A percentile compares a stretch with the other conserved stretches of the same genome.
These are phyloP conservation scores for Proliferodiscus dingleyae DNA, from an alignment of 2,329 filamentous ascomycete genomes.

Conservation along the genomic window DNA sequence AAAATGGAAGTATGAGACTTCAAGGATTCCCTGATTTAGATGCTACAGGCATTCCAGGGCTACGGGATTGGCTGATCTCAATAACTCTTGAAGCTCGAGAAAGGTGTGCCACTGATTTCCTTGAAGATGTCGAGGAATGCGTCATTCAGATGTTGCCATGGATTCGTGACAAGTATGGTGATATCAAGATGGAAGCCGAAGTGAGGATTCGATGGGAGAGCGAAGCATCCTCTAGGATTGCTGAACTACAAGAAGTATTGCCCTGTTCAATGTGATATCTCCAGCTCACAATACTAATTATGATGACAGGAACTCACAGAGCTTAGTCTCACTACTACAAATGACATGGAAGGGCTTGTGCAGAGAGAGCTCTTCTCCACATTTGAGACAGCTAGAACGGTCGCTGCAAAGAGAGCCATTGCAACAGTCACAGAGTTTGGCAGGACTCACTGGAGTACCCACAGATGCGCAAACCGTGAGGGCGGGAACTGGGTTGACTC, in stretches of 20 bases:
- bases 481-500: background rate
- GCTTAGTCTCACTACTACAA: background rate
- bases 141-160: conserved; percentile 1
- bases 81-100: conserved; percentile 1
- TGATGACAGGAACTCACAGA: background rate
- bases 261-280: background rate
- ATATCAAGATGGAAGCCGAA: background rate
- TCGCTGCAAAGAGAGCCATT: background rate
- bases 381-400: background rate
- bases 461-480: background rate
- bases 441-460: background rate
- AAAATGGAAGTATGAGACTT: background rate
- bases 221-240: background rate
- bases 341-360: background rate
- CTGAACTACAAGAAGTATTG: background rate
- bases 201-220: background rate
- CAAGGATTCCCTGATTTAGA: background rate
- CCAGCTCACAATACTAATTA: background rate
- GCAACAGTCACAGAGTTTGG: background rate
- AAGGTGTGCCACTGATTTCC: background rate
- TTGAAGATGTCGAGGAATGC: background rate
- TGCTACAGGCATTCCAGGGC: background rate
- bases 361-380: background rate
- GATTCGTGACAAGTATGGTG: background rate
- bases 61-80: conserved; percentile 2